Evolutionary conservation across 1,284 basidiomycete genomes (phyloP).

Genomic region (Kalmanozyma brasiliensis): DNA sequence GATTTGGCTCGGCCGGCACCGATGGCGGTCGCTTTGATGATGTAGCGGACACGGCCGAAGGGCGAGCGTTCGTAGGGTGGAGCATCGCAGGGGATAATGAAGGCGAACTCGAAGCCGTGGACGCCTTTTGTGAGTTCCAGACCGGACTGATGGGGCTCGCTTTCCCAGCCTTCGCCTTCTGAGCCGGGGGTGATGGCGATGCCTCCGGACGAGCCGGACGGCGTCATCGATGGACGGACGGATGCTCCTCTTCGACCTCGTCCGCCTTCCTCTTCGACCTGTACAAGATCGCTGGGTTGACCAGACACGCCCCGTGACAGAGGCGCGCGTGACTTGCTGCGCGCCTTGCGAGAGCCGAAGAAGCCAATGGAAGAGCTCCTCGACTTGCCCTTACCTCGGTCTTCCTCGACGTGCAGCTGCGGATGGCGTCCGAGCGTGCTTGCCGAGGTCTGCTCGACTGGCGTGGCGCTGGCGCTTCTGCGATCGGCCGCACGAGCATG

Average conservation of each 20-base stretch:
- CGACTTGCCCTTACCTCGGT: conserved; percentile 36
- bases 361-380: conserved; percentile 48
- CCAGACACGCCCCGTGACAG: conserved; percentile 11
- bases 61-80: conserved; percentile 66
- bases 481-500: conserved; percentile 23
- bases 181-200: conserved; percentile 39
- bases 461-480: conserved; percentile 35
- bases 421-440: conserved; percentile 4
- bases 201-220: conserved; percentile 15
- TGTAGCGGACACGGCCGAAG: conserved; percentile 64
- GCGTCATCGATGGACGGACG: conserved; percentile 20
- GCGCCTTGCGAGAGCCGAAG: conserved; percentile 41
- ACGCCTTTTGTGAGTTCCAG: conserved; percentile 65
- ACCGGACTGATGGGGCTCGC: conserved; percentile 46
- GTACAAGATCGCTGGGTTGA: conserved; percentile 34
- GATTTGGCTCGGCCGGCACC: conserved; percentile 63
- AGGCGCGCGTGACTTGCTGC: conserved; percentile 40
- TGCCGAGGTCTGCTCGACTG: conserved; percentile 11
- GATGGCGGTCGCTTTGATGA: conserved; percentile 65
- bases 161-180: conserved; percentile 35
- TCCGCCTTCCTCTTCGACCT: conserved; percentile 46
- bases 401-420: conserved; percentile 16
- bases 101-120: conserved; percentile 67
- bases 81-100: conserved; percentile 64
- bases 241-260: conserved; percentile 27